A percentile compares a stretch with the other conserved stretches of the same genome.
Evolutionary conservation across 208 protist species (phyloP).

Genomic region (Wallacemonas sp.): DNA sequence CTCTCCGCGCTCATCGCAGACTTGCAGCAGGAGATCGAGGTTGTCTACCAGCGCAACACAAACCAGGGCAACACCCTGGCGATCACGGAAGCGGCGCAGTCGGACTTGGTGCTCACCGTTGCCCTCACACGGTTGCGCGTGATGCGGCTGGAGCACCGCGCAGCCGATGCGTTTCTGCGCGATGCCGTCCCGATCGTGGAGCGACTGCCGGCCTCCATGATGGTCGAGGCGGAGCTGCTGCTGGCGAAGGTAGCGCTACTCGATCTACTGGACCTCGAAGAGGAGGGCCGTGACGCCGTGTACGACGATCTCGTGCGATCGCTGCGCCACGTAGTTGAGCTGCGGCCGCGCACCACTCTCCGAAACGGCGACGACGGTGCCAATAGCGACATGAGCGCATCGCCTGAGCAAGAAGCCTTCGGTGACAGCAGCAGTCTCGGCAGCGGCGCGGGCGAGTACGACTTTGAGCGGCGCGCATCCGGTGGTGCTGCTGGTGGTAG

Average conservation of each 20-base stretch:
- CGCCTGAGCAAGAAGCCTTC: slow-evolving; percentile 7
- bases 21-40: slow-evolving; percentile 55
- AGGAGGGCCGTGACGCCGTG: slow-evolving; percentile 45
- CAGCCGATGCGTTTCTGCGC: slow-evolving; percentile 70
- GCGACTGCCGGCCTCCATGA: slow-evolving; percentile 53
- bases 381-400: too few relatives aligned
- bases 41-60: slow-evolving; percentile 70
- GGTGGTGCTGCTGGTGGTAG: not conserved
- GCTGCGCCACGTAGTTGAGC: slow-evolving; percentile 74
- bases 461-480: slow-evolving; percentile 5
- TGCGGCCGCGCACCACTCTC: slow-evolving; percentile 42
- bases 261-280: slow-evolving; percentile 56
- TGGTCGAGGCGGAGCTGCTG: slow-evolving; percentile 75
- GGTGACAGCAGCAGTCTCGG: slow-evolving; percentile 2
- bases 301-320: slow-evolving; percentile 79
- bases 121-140: slow-evolving; percentile 50
- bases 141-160: slow-evolving; percentile 54
- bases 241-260: slow-evolving; percentile 69
- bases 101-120: slow-evolving; percentile 32
- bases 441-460: slow-evolving; percentile 11
- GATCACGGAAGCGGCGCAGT: slow-evolving; percentile 27
- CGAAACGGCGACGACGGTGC: not conserved
- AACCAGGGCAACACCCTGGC: slow-evolving; percentile 60
- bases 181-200: slow-evolving; percentile 68
- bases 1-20: slow-evolving; percentile 23